Evolutionary conservation across 495 filamentous ascomycete species (phyloP).

Genomic region (Aspergillus mulundensis): DNA sequence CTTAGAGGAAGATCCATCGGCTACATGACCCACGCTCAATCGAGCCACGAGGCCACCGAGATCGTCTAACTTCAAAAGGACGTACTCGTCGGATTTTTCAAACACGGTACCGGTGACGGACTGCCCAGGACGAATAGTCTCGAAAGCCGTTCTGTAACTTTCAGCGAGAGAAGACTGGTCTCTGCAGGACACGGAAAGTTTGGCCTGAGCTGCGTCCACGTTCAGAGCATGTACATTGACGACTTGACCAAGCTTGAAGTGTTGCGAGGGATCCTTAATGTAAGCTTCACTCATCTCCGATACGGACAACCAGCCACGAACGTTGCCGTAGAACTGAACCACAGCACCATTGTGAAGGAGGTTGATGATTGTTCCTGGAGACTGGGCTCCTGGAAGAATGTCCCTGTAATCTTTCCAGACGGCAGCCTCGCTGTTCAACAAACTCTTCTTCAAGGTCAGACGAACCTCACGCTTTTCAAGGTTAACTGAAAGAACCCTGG

Average conservation of each 20-base stretch:
- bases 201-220: conserved; percentile 64
- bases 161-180: conserved; percentile 72
- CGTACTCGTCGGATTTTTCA: conserved; percentile 76
- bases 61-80: conserved; percentile 70
- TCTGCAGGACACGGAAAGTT: conserved; percentile 89
- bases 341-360: conserved; percentile 74
- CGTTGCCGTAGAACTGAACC: conserved; percentile 83
- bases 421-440: conserved; percentile 78
- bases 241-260: conserved; percentile 87
- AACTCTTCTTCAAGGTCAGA: conserved; percentile 89
- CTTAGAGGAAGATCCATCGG: conserved; percentile 75
- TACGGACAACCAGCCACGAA: conserved; percentile 82
- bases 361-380: conserved; percentile 79
- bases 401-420: conserved; percentile 72
- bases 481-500: conserved; percentile 78
- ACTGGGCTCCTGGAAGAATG: conserved; percentile 64
- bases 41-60: conserved; percentile 64
- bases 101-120: conserved; percentile 73
- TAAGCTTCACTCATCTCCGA: conserved; percentile 97
- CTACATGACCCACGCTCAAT: conserved; percentile 70
- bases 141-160: conserved; percentile 69
- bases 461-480: conserved; percentile 70
- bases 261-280: conserved; percentile 81
- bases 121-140: conserved; percentile 64
- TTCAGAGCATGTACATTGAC: conserved; percentile 80